phyloP scores from a whole-genome alignment of 371 early-diverging fungal genomes.

The Capillidium rhysosporum region DNA sequence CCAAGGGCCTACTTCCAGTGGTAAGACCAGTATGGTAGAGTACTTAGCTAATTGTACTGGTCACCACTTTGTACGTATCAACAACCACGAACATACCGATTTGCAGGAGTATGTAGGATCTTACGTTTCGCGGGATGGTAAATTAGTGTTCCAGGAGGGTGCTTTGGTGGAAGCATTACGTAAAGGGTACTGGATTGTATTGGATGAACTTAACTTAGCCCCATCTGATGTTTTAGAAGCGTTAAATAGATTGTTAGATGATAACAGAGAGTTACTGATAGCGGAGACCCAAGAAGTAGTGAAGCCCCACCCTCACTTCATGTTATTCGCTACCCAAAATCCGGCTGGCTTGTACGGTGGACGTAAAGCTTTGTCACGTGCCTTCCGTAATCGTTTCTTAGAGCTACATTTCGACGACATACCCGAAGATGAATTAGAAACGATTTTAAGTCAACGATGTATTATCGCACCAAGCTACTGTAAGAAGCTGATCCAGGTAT shows the following conservation, averaged over 20 bases:
- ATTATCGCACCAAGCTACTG: conserved; percentile 78
- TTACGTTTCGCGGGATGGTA: conserved; percentile 69
- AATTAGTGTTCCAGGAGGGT: conserved; percentile 92
- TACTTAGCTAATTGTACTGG: conserved; percentile 87
- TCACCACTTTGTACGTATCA: conserved; percentile 94
- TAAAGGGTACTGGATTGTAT: conserved; percentile 97
- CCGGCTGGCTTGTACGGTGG: conserved; percentile 98
- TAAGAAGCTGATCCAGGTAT: conserved; percentile 70
- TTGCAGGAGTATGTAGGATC: conserved; percentile 96
- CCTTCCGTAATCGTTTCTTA: conserved; percentile 98
- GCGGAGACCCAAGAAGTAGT: conserved; percentile 94
- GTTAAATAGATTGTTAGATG: conserved; percentile 97
- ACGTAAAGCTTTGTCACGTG: conserved; percentile 94
- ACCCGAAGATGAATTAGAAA: conserved; percentile 73
- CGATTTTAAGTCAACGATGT: conserved; percentile 70
- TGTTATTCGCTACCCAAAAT: conserved; percentile 99
- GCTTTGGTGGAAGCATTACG: conserved; percentile 88
- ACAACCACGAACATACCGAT: conserved; percentile 99
- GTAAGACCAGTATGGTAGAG: conserved; percentile 98
- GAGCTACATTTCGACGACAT: conserved; percentile 93
- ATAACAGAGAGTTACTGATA: conserved; percentile 94
- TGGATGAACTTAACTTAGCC: conserved; percentile 99
- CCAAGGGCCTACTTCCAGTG: conserved; percentile 99
- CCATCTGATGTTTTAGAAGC: conserved; percentile 99
- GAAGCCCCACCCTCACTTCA: conserved; percentile 91